Evolutionary conservation across 352 stramenopile species (phyloP), one percentile per base, ranked within the genome.

Genomic region (Globisporangium iwayamae): DNA sequence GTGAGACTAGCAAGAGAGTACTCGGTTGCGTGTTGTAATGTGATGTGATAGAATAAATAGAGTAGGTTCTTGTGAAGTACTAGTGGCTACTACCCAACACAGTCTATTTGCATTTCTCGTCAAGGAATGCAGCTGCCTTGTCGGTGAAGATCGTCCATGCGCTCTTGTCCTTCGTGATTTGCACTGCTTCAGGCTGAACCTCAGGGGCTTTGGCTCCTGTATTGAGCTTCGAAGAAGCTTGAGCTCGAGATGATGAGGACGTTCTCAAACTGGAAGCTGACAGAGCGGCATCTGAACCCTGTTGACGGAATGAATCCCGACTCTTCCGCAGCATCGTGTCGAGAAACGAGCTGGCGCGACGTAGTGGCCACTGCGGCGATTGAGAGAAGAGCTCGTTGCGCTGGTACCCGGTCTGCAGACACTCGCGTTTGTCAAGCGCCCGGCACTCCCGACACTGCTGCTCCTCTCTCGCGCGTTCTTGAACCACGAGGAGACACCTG

Each of bases 331-430:
- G 30, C 51, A 56, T 43, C 28, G 51, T 4, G 30, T 43, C 51
- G 30, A 56, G 28, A 30, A 56, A 56, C 16, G 51, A 43, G 10
- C 51, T 56, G 7, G 28, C n/a, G 30, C 30, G 51, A 14, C 4
- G 28, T 8, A 56, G n/a, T 0, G 51, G 32, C 43, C 22, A 22
- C 46, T 48, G 43, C 2, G 43, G 18, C 22, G 22, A 36, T 45
- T 38, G 61, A 32, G 14, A 48, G 43, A 60, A 60, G 41, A 60
- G 54, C n/a, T 34, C 14, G 18, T 34, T 47, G 57, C 28, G 57
- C 43, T 56, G 51, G 51, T 43, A 56, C 16, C 38, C 25, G 56
- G 36, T 28, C 18, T 10, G 18, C 28, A 34, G 28, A 34, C 51
- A 56, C 2, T 9, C 8, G 51, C 11, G 16, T 22, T 56, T 41